Conservation (phyloP, 140 eudicot species). For the Ambrosia hybrid region DNA sequence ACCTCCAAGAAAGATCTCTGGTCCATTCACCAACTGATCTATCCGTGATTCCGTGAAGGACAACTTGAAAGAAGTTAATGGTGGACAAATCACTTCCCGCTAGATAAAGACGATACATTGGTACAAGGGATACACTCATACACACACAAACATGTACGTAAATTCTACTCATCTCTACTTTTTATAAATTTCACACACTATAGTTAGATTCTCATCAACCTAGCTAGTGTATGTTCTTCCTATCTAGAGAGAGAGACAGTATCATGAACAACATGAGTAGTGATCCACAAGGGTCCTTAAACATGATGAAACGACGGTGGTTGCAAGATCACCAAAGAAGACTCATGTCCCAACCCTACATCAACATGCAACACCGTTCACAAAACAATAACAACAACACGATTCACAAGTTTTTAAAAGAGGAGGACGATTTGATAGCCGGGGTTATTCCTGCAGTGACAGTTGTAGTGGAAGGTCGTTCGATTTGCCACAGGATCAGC, state of each 20-base stretch:
- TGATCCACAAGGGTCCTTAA: slow-evolving; percentile 40
- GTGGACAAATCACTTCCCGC: too few relatives aligned
- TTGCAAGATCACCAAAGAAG: slow-evolving; percentile 50
- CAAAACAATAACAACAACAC: slow-evolving; percentile 13
- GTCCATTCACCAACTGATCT: too few relatives aligned
- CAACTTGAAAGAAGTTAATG: too few relatives aligned
- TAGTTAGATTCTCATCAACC: slow-evolving; percentile 15
- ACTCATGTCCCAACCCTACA: slow-evolving; percentile 34
- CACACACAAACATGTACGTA: slow-evolving; percentile 46
- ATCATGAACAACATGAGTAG: slow-evolving; percentile 8
- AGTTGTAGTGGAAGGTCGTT: slow-evolving; percentile 90
- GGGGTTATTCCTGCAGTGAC: slow-evolving; percentile 74
- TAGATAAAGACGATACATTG: slow-evolving; percentile 23
- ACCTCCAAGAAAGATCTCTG: too few relatives aligned
- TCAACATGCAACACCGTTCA: slow-evolving; percentile 24
- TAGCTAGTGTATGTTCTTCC: not conserved
- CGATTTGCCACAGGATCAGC: slow-evolving; percentile 88
- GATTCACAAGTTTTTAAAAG: slow-evolving; percentile 27
- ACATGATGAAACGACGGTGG: slow-evolving; percentile 50
- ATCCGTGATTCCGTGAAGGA: too few relatives aligned
- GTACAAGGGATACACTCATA: slow-evolving; percentile 31
- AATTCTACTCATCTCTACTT: slow-evolving; percentile 49
- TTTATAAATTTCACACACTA: slow-evolving; percentile 11
- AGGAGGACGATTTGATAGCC: slow-evolving; percentile 50
- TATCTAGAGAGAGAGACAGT: not conserved